These are phyloP conservation scores for Monsonia emarginata DNA, from an alignment of 441 rosid species.

Conservation along the genomic window DNA sequence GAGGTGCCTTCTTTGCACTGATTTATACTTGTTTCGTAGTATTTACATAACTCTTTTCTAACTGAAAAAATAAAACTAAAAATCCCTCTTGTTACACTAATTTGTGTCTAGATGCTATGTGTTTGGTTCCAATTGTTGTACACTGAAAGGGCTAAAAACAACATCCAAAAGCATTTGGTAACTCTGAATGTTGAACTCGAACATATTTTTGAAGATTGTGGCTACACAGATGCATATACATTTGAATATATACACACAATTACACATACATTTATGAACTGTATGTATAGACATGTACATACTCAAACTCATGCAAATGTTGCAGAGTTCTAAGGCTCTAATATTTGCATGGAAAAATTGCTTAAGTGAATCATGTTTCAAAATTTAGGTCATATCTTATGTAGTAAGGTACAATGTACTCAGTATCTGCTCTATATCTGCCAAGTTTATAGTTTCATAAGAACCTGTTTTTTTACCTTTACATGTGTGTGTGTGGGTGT, in stretches of 20 bases:
- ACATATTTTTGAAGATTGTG: background rate
- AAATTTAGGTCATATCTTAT: background rate
- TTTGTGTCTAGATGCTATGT: background rate
- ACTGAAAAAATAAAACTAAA: background rate
- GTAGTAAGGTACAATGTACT: background rate
- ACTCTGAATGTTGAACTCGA: background rate
- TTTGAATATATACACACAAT: background rate
- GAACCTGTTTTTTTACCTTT: background rate
- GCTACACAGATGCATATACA: background rate
- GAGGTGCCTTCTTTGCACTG: slow-evolving; percentile 37
- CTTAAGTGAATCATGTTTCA: background rate
- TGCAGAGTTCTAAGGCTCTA: background rate
- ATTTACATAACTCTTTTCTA: background rate
- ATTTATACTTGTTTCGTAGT: slow-evolving; percentile 1
- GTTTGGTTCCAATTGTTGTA: background rate
- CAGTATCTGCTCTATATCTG: background rate
- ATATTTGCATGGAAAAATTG: background rate
- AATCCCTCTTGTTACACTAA: background rate
- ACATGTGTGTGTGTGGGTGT: background rate
- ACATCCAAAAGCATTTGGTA: background rate
- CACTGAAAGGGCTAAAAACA: background rate
- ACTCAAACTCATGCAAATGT: background rate
- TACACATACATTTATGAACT: background rate
- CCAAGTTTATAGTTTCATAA: background rate
- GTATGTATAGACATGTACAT: background rate